Evolutionary conservation across 1,139 yeast species (phyloP), one percentile per base, ranked within the genome.

Genomic region (Yamadazyma spencermartinsiae): DNA sequence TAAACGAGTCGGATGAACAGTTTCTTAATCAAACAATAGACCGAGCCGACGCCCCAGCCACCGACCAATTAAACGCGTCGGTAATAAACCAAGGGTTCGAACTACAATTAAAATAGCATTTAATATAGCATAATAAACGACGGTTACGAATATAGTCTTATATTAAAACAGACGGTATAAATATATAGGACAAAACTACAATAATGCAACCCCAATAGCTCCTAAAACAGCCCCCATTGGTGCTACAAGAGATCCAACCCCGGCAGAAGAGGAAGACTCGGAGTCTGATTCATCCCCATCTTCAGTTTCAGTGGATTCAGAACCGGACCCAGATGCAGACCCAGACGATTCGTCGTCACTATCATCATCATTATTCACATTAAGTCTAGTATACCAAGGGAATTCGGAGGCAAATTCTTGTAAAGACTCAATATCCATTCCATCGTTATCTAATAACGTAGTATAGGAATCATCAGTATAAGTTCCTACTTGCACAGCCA

Each of bases 391-490:
- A 52, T 61, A 67, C 77, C 77, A 72, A 24, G 76, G 75, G 45
- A 72, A 63, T 28, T 57, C 56, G 29, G 70, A 60, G 28, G 74
- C 76, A 49, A 56, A 71, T 13, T 49, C 43, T 48, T 54, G 60
- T 43, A 72, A 59, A 10, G 56, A 44, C 6, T 47, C 33, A 20
- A 69, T 50, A 39, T 61, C 44, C 15, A 60, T 36, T 13, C 42
- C 45, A 23, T 44, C 54, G 35, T 61, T 48, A 29, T 59, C 55
- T 50, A 70, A 60, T 43, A 71, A 53, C 10, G 76, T 67, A 20
- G 76, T 71, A 53, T 71, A 55, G 5, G 58, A 52, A 45, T 65
- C 67, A 46, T 67, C 70, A n/a, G 59, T 68, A 48, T 70, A 70
- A 32, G 75, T 70, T 21, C 51, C 56, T 10, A 68, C 69, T 43